A percentile compares a stretch with the other conserved stretches of the same genome.
phyloP scores from a whole-genome alignment of 2,329 filamentous ascomycete genomes.

The Paracorniculantispora psalliotae region DNA sequence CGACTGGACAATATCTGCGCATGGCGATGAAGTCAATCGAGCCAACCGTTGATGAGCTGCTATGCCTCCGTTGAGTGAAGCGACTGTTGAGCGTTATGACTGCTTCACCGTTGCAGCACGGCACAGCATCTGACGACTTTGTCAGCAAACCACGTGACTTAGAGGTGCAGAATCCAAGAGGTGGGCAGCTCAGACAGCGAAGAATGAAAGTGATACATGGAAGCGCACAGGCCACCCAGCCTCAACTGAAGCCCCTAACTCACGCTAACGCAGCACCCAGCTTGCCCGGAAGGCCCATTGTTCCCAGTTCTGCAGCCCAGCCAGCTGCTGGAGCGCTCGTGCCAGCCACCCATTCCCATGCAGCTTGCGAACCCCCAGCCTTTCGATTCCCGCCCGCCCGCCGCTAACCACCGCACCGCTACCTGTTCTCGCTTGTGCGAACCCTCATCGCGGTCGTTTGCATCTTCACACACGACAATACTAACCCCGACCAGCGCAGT shows the following conservation, averaged over 20 bases:
- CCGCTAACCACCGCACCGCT: background rate
- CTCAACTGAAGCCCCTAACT: conserved; percentile 1
- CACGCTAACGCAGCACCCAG: background rate
- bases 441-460: background rate
- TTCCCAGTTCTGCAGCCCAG: too few relatives aligned
- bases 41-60: background rate
- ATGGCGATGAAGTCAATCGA: background rate
- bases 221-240: conserved; percentile 9
- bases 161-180: background rate
- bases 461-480: conserved; percentile 10
- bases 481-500: conserved; percentile 10
- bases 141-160: conserved; percentile 7
- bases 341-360: conserved; percentile 9
- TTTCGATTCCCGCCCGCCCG: conserved; percentile 1
- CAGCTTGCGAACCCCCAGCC: background rate
- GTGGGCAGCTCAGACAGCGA: background rate
- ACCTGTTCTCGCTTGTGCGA: conserved; percentile 3
- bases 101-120: background rate
- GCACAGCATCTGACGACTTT: background rate
- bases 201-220: conserved; percentile 1
- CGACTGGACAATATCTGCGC: background rate
- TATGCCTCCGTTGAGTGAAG: background rate
- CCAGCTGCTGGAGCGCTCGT: background rate
- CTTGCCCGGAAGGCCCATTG: too few relatives aligned
- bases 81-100: too few relatives aligned